phyloP scores from a whole-genome alignment of 2,329 filamentous ascomycete species.

The Trichoderma sp. region DNA sequence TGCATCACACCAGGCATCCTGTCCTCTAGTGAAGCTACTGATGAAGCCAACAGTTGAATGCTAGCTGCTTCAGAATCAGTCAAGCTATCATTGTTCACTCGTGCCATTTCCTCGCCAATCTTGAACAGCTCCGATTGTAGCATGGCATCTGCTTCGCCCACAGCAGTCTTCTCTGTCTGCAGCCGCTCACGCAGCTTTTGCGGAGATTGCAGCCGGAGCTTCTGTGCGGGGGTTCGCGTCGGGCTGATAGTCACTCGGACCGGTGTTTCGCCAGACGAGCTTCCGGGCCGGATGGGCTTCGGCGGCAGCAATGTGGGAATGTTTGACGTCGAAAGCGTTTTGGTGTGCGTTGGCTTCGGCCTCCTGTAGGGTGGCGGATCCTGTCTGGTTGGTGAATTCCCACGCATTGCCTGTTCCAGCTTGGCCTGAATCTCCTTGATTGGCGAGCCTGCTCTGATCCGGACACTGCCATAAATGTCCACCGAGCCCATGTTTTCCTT shows the following conservation, averaged over 20 bases:
- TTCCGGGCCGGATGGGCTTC: constrained; percentile 39
- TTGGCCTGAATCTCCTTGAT: constrained; percentile 22
- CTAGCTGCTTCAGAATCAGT: constrained; percentile 40
- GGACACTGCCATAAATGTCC: constrained; percentile 28
- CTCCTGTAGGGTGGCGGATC: constrained; percentile 25
- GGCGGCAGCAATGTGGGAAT: constrained; percentile 60
- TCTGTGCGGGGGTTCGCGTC: constrained; percentile 42
- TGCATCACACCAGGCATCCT: constrained; percentile 61
- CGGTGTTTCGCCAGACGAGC: constrained; percentile 30
- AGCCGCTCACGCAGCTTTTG: constrained; percentile 83
- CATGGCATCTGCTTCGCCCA: constrained; percentile 67
- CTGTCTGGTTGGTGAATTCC: constrained; percentile 24
- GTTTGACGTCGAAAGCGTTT: constrained; percentile 54
- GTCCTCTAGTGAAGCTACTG: constrained; percentile 67
- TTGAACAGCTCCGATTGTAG: constrained; percentile 75
- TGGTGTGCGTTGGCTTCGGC: constrained; percentile 43
- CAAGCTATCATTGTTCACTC: constrained; percentile 45
- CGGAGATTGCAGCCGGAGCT: constrained; percentile 68
- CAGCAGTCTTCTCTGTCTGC: constrained; percentile 74
- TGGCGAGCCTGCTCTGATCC: constrained; percentile 21
- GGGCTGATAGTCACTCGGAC: constrained; percentile 31
- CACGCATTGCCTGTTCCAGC: constrained; percentile 23
- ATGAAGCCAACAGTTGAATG: constrained; percentile 53
- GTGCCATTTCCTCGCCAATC: constrained; percentile 78
- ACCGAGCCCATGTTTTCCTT: constrained; percentile 43